Base-by-base conservation (phyloP, 2,329 filamentous ascomycete species). In the Botrytis porri region DNA sequence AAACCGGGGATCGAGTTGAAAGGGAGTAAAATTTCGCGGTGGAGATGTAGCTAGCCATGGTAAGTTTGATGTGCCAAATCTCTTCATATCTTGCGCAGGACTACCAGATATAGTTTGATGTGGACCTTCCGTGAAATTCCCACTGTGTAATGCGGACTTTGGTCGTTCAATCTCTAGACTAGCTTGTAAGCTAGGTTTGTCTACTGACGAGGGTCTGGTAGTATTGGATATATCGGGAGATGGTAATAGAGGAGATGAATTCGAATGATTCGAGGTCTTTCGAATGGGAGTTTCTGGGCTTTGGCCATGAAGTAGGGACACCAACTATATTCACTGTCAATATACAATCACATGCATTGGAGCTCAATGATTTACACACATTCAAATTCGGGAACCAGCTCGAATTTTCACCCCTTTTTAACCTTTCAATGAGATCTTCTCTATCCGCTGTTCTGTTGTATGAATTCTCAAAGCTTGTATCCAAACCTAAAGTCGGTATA, bases 341-440 rank as follows among this genome's bases (percentile, higher is more conserved):
- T 29, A 72, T 22, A 67, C 60, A 43, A 67, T 67, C 39, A 57
- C 29, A 72, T 66, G 64, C 37, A 54, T 32, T n/a, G 35, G 59
- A 18, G 18, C 16, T 41, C 37, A 64, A 71, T 59, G 37, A 41
- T 54, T 69, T 43, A 73, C 84, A 71, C 83, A 89, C 91, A 85
- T 88, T 86, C 78, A 87, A 86, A 80, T 86, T 89, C 41, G 89
- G 88, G 57, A 90, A 85, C 93, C 93, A 96, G 7, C 89, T 88
- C 54, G 93, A 91, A 79, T 89, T 92, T 82, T 94, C 90, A 45
- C 89, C 90, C 81, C 88, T 89, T 84, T 98, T 98, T 77, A 98
- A 86, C 76, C 91, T 88, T 82, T 94, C 89, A 73, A 98, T 98
- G 78, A 97, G 84, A 81, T 95, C 92, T 73, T 89, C 89, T 76